Percentiles rank a stretch among this genome's conserved stretches.
phyloP scores from a whole-genome alignment of 768 basidiomycete species.

The Xanthoconium purpureum region DNA sequence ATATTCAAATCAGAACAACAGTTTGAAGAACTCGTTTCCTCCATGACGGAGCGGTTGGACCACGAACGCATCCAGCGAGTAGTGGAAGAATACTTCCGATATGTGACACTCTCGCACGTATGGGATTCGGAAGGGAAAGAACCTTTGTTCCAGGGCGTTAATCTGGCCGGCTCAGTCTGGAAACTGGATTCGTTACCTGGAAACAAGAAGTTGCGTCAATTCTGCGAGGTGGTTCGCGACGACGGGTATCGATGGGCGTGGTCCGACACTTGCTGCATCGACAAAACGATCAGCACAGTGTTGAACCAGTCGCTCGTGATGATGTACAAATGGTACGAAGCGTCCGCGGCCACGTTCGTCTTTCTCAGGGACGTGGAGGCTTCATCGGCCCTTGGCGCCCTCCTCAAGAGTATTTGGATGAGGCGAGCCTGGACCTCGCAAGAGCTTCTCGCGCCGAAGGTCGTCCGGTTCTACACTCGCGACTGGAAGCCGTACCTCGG shows the following conservation, averaged over 20 bases:
- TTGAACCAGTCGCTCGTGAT: slow-evolving; percentile 4
- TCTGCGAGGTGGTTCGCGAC: slow-evolving; percentile 3
- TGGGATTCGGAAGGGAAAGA: slow-evolving; percentile 7
- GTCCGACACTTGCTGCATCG: slow-evolving; percentile 13
- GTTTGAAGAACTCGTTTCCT: slow-evolving; percentile 11
- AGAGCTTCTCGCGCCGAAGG: slow-evolving; percentile 11
- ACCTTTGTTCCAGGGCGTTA: slow-evolving; percentile 6
- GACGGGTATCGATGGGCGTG: slow-evolving; percentile 15
- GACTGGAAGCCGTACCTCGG: slow-evolving; percentile 8
- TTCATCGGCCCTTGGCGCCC: not conserved
- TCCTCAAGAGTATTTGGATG: slow-evolving; percentile 8
- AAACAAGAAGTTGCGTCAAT: slow-evolving; percentile 6
- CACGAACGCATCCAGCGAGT: not conserved
- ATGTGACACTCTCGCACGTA: slow-evolving; percentile 13
- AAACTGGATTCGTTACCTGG: not conserved
- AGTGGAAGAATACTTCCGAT: slow-evolving; percentile 3
- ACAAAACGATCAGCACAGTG: slow-evolving; percentile 4
- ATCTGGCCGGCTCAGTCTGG: not conserved
- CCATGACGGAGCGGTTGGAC: slow-evolving; percentile 6
- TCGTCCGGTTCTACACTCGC: slow-evolving; percentile 8
- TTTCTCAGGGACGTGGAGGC: not conserved
- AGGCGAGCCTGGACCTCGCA: slow-evolving; percentile 13
- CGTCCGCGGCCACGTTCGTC: slow-evolving; percentile 2
- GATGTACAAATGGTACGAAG: slow-evolving; percentile 16
- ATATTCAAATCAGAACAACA: not conserved